phyloP scores from a whole-genome alignment of 225 moss, liverwort and hornwort species.

The Sphagnum contortum region DNA sequence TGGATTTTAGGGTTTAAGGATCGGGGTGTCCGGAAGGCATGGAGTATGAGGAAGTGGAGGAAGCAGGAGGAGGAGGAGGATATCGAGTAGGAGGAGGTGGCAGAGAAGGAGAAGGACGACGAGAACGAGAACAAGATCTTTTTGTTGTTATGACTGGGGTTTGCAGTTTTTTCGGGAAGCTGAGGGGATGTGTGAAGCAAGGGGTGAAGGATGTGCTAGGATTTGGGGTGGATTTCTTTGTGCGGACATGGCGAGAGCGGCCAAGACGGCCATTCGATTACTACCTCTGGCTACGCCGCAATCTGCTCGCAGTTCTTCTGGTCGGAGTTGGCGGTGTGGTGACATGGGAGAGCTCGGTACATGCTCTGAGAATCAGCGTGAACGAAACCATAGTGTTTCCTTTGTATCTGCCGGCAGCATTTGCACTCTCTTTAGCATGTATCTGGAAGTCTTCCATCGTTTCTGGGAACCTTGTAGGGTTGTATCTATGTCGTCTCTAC shows the following conservation, averaged over 20 bases:
- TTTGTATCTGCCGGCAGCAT: conserved; percentile 35
- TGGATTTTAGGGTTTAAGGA: too few relatives aligned
- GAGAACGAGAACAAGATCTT: too few relatives aligned
- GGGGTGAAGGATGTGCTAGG: not conserved
- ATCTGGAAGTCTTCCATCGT: conserved; percentile 11
- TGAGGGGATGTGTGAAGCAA: too few relatives aligned
- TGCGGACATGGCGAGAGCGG: conserved; percentile 36
- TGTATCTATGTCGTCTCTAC: conserved; percentile 21
- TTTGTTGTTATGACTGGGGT: too few relatives aligned
- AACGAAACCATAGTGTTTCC: conserved; percentile 25
- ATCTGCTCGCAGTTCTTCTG: conserved; percentile 17
- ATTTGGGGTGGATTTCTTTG: conserved; percentile 24
- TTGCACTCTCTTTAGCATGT: conserved; percentile 18
- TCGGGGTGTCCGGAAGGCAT: too few relatives aligned
- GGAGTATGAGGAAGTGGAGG: too few relatives aligned
- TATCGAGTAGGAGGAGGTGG: too few relatives aligned
- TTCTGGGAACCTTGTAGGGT: conserved; percentile 18
- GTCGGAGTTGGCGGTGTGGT: conserved; percentile 27
- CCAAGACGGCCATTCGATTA: conserved; percentile 13
- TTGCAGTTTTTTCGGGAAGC: too few relatives aligned
- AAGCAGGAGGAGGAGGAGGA: too few relatives aligned
- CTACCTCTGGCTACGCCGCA: conserved; percentile 9
- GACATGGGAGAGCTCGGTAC: conserved; percentile 57
- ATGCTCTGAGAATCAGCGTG: conserved; percentile 22
- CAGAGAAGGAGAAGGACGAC: too few relatives aligned